These are phyloP conservation scores for Balakata baccata DNA, from an alignment of 345 rosid species.

Conservation along the genomic window DNA sequence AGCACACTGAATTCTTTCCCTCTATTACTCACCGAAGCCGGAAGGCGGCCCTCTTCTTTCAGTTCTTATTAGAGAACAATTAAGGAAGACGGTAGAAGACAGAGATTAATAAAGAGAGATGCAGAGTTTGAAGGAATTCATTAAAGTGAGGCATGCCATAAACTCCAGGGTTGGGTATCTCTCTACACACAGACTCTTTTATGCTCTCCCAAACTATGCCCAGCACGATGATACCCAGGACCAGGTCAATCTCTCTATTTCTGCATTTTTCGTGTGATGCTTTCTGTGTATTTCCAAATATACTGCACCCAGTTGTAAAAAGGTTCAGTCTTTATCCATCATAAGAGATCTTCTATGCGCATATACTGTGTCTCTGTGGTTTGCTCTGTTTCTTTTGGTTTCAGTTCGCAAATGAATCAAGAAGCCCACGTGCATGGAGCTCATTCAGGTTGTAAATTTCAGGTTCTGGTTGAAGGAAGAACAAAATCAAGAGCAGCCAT, in stretches of 20 bases:
- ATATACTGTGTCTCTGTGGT: background rate
- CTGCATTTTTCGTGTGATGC: background rate
- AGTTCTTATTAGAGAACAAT: background rate
- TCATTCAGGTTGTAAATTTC: background rate
- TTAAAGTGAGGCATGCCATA: slow-evolving; percentile 33
- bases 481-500: slow-evolving; percentile 86
- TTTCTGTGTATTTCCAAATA: background rate
- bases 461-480: slow-evolving; percentile 89
- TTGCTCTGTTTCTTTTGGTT: background rate
- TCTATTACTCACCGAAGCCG: background rate
- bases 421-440: background rate
- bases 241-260: slow-evolving; percentile 43
- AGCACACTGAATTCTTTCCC: background rate
- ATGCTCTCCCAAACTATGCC: slow-evolving; percentile 60
- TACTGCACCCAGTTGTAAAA: background rate
- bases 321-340: background rate
- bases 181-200: slow-evolving; percentile 43
- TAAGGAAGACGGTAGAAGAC: background rate
- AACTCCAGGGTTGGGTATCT: slow-evolving; percentile 34
- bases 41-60: background rate
- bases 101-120: slow-evolving; percentile 19
- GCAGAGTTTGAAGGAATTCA: slow-evolving; percentile 53
- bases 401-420: background rate
- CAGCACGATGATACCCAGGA: slow-evolving; percentile 47
- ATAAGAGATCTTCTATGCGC: background rate